Base-by-base conservation (phyloP, 139 green algal genomes). In the Chlamydomonas schloesseri region DNA sequence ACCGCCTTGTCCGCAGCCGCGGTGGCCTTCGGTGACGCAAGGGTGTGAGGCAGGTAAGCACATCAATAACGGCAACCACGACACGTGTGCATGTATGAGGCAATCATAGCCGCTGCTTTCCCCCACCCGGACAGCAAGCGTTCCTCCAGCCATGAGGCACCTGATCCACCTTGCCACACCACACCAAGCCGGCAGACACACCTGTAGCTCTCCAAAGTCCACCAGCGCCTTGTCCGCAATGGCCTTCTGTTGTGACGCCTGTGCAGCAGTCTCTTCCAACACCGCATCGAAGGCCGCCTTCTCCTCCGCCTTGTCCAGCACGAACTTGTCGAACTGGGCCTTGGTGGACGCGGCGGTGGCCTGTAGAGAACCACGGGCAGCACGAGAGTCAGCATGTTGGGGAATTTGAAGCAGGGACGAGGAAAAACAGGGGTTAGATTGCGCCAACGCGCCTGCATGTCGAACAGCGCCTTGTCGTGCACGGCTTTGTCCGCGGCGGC, bases 301-400 rank as follows among this genome's bases (percentile, higher is more conserved):
- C 65, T 86, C 67, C 68, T 86, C 80, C n/a, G 67, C 20, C 67
- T 77, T 86, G 67, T 86, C 80, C 21, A 42, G 5, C 10, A 78
- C 80, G 20, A 86, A 77, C 80, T 86, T 86, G 47, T 86, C 53
- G 47, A 78, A 83, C 77, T 83, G 28, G 3, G 78, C 77, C 77
- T 74, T 73, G 62, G 42, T 26, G 10, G 64, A 29, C 11, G 36
- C 68, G 9, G 77, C 62, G 3, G 36, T 42, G 20, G 33, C 75
- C 77, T 84, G 77, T 50, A 8, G 8, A 5, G 3, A n/a, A 13
- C 3, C 4, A 24, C 4, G 24, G 33, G 26, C 60, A 33, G 26
- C 24, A 31, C 20, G 58, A 6, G 17, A 65, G 20, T 5, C 18
- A 65, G 28, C 58, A 11, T 14, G 50, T 57, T 11, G 11, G 50